These are phyloP conservation scores for Cyanidioschyzon merolae DNA, from an alignment of 23 red algal species.

Conservation along the genomic window DNA sequence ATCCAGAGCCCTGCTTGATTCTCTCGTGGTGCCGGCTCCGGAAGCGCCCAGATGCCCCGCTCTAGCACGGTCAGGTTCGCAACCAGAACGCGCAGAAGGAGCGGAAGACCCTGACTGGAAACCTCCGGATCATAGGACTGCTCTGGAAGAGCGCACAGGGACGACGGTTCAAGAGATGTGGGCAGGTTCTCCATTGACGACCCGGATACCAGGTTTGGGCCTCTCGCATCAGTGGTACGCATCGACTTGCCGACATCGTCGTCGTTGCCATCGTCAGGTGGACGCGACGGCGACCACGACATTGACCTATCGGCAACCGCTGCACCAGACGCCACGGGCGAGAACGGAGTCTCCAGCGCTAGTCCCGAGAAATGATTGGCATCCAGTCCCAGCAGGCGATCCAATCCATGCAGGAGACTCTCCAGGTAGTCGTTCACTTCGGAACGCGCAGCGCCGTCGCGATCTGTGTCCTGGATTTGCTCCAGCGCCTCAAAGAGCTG, in stretches of 20 bases:
- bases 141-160: background rate
- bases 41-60: background rate
- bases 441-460: background rate
- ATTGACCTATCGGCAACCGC: no score
- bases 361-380: background rate
- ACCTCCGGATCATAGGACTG: background rate
- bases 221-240: background rate
- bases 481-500: background rate
- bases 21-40: constrained; percentile 1
- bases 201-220: background rate
- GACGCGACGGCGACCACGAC: no score
- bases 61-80: background rate
- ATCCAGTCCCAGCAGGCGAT: background rate
- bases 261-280: background rate
- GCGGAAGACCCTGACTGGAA: background rate
- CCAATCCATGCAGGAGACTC: background rate
- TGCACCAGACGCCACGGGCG: background rate
- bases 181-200: background rate
- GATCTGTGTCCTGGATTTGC: background rate
- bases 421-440: background rate
- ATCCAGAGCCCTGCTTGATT: background rate
- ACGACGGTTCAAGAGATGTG: background rate
- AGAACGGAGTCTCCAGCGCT: background rate
- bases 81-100: background rate
- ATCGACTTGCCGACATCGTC: background rate